Evolutionary conservation across 768 basidiomycete species (phyloP), one percentile per base, ranked within the genome.

Genomic region (Naganishia vaughanmartiniae): DNA sequence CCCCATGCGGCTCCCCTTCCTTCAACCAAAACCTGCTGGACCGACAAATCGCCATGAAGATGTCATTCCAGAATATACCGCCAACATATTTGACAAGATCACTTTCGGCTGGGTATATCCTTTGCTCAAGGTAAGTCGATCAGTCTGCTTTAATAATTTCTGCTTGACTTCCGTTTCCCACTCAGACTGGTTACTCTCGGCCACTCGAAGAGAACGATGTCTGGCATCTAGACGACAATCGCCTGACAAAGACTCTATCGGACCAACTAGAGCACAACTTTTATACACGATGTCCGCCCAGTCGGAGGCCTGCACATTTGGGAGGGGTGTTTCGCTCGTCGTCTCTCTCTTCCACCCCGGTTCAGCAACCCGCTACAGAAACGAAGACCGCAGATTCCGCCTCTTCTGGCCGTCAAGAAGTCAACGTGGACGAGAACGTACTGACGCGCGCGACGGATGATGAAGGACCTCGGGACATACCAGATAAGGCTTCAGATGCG

Each of bases 181-280:
- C 11, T 24, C 34, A 72, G 71, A 65, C 66, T 19, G 71, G 71
- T n/a, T 72, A 68, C 51, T 63, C 56, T 10, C 31, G 71, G 48
- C 66, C 71, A 4, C 31, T 72, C 10, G 66, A 68, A 26, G 33
- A 63, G 21, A 54, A 51, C n/a, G 71, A 72, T 39, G 54, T 72
- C n/a, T 72, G 71, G 71, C 42, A 54, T 11, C 67, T 72, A 4
- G 67, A 72, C n/a, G 71, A 72, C 42, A 28, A 17, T 30, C 66
- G 71, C 2, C 31, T 69, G 15, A 66, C 71, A 5, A 39, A 53
- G 17, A 28, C 36, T 15, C n/a, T 66, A 14, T 68, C 71, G n/a
- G 56, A 63, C 34, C 15, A 33, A 10, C 45, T 72, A 15, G 66
- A 72, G 39, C 55, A 45, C 56, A 39, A 67, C 28, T 72, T 72